Conservation (phyloP, 2,329 filamentous ascomycete genomes). For the Colletotrichum tamarilloi region DNA sequence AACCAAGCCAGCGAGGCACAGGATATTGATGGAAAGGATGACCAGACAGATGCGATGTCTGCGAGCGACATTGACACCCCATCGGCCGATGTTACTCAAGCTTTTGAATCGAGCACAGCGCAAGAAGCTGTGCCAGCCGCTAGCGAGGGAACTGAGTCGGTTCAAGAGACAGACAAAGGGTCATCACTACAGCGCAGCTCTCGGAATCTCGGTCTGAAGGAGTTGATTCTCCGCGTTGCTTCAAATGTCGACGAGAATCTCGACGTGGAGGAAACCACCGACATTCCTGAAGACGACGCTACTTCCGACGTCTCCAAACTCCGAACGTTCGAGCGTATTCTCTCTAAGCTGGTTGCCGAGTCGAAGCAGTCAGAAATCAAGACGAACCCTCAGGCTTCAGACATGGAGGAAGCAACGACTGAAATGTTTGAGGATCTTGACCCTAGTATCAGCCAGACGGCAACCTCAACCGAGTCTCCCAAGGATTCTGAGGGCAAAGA, state of each 20-base stretch:
- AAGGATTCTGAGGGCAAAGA: constrained; percentile 5
- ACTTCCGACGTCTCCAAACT: constrained; percentile 51
- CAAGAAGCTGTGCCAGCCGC: not conserved
- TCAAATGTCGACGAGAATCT: constrained; percentile 53
- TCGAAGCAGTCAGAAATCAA: constrained; percentile 8
- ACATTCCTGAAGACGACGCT: constrained; percentile 40
- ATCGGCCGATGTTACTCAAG: not conserved
- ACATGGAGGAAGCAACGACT: not conserved
- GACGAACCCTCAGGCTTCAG: not conserved
- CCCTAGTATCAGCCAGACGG: not conserved
- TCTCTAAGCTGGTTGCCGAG: constrained; percentile 58
- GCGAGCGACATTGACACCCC: not conserved
- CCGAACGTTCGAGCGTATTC: constrained; percentile 61
- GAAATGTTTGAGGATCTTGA: not conserved
- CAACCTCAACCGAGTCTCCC: not conserved
- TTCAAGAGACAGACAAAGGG: not conserved
- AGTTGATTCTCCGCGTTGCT: constrained; percentile 64
- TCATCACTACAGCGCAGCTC: constrained; percentile 15
- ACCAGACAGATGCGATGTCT: not conserved
- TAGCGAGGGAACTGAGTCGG: not conserved
- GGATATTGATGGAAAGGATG: constrained; percentile 50
- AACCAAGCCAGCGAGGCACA: constrained; percentile 34
- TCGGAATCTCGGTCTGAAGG: constrained; percentile 47
- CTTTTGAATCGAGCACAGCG: not conserved
- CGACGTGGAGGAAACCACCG: constrained; percentile 33